Conservation (phyloP, 2,329 filamentous ascomycete species). For the Beauveria asiatica region DNA sequence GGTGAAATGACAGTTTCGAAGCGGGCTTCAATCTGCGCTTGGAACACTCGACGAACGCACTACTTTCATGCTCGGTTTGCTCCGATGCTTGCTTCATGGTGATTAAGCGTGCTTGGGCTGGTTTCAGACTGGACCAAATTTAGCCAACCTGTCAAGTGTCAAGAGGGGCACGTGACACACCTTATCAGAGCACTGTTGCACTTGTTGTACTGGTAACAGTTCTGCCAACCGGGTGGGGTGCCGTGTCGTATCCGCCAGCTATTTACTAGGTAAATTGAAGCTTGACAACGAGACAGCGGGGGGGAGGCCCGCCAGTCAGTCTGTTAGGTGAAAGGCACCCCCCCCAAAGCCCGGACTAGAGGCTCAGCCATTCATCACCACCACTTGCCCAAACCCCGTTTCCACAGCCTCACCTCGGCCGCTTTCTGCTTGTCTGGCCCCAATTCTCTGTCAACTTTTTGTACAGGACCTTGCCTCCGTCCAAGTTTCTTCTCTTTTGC, state of each 20-base stretch:
- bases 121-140: not conserved
- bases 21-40: not conserved
- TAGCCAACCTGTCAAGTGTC: not conserved
- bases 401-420: conserved; percentile 15
- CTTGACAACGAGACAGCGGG: not conserved
- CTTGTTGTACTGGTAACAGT: not conserved
- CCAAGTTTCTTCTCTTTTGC: not conserved
- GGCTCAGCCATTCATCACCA: conserved; percentile 11
- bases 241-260: conserved; percentile 2
- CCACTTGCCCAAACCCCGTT: conserved; percentile 14
- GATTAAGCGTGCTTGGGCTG: not conserved
- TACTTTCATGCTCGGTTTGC: not conserved
- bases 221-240: not conserved
- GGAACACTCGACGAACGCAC: not conserved
- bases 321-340: not conserved
- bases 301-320: not conserved
- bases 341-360: not conserved
- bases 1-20: not conserved
- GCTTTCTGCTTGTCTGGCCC: conserved; percentile 1
- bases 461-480: not conserved
- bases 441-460: not conserved
- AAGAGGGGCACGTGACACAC: not conserved
- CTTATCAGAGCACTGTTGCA: not conserved
- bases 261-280: not conserved
- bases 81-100: not conserved